These are phyloP conservation scores for Ogataea parapolymorpha DNA, from an alignment of 805 yeast genomes.

Conservation along the genomic window DNA sequence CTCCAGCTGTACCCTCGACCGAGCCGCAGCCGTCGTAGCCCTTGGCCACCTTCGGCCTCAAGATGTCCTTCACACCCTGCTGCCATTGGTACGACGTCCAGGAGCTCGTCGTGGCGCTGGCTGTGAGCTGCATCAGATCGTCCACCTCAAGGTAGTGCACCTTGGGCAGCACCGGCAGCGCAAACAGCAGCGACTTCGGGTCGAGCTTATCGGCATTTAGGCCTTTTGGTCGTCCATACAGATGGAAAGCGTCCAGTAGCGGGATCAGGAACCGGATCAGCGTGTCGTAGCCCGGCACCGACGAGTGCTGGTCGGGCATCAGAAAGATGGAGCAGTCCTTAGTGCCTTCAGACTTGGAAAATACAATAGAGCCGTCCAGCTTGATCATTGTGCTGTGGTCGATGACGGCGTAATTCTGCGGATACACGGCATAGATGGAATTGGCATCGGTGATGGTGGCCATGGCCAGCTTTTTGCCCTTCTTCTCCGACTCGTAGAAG, in stretches of 20 bases:
- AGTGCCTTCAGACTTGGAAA: slow-evolving; percentile 47
- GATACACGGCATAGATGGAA: slow-evolving; percentile 87
- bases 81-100: slow-evolving; percentile 69
- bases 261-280: slow-evolving; percentile 77
- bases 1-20: slow-evolving; percentile 57
- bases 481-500: slow-evolving; percentile 82
- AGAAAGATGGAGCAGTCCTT: slow-evolving; percentile 64
- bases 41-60: slow-evolving; percentile 49
- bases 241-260: slow-evolving; percentile 66
- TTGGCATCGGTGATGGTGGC: slow-evolving; percentile 71
- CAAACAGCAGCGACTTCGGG: slow-evolving; percentile 65
- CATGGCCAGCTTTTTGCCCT: slow-evolving; percentile 68
- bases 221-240: slow-evolving; percentile 79
- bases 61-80: slow-evolving; percentile 48
- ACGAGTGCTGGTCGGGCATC: slow-evolving; percentile 82
- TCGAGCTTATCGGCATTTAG: slow-evolving; percentile 72
- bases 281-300: slow-evolving; percentile 82
- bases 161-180: slow-evolving; percentile 77
- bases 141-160: slow-evolving; percentile 67
- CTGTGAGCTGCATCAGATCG: slow-evolving; percentile 48
- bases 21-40: slow-evolving; percentile 82
- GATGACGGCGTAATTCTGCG: slow-evolving; percentile 75
- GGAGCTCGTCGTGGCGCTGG: slow-evolving; percentile 28
- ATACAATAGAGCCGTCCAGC: slow-evolving; percentile 75
- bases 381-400: slow-evolving; percentile 88